Conservation (phyloP, 2,329 filamentous ascomycete species). For the Cladosporium sp. region DNA sequence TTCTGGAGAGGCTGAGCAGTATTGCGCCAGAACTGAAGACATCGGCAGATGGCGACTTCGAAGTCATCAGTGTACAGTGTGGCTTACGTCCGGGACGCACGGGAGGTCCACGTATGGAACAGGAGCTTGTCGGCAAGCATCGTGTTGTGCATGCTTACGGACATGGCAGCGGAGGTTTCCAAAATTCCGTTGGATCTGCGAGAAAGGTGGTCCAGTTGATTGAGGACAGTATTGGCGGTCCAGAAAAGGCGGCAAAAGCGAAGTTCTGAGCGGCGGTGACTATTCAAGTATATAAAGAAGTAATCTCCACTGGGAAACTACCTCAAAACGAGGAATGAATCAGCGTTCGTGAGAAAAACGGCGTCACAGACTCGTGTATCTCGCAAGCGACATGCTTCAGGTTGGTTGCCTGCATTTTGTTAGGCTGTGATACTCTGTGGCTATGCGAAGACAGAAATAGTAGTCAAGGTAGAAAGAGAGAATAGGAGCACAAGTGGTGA, state of each 20-base stretch:
- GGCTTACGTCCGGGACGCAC: slow-evolving; percentile 40
- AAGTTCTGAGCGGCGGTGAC: neutral
- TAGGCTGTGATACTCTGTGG: too few relatives aligned
- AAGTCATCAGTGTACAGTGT: slow-evolving; percentile 39
- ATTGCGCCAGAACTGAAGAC: slow-evolving; percentile 34
- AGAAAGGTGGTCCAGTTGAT: slow-evolving; percentile 25
- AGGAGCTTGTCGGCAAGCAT: slow-evolving; percentile 30
- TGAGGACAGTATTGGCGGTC: neutral
- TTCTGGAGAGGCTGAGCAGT: slow-evolving; percentile 32
- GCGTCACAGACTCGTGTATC: too few relatives aligned
- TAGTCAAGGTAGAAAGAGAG: too few relatives aligned
- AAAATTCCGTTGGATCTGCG: slow-evolving; percentile 27
- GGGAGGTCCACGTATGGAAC: slow-evolving; percentile 40
- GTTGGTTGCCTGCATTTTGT: too few relatives aligned
- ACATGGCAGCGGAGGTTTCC: slow-evolving; percentile 42
- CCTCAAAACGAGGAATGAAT: too few relatives aligned
- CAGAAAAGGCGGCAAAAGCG: slow-evolving; percentile 7
- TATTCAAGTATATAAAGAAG: too few relatives aligned
- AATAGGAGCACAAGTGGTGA: too few relatives aligned
- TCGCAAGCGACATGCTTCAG: too few relatives aligned
- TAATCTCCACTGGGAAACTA: too few relatives aligned
- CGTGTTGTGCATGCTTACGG: slow-evolving; percentile 44
- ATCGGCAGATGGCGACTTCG: slow-evolving; percentile 34
- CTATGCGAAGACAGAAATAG: too few relatives aligned
- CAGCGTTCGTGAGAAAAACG: too few relatives aligned